Conservation (phyloP, 2,329 filamentous ascomycete genomes). For the Tolypocladium ovalisporum region DNA sequence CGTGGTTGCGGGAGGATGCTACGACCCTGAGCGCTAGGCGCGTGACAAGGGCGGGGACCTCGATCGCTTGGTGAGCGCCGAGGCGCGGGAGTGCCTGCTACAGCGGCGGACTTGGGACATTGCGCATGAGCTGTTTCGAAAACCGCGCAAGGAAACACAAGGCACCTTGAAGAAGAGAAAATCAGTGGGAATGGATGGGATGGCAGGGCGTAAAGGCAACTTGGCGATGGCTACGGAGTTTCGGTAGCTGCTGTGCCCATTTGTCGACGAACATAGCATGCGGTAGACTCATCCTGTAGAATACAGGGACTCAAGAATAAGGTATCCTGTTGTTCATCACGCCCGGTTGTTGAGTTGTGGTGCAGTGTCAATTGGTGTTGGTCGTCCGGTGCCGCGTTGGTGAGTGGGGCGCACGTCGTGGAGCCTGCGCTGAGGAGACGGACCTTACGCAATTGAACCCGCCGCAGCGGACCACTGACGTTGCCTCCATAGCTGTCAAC, state of each 20-base stretch:
- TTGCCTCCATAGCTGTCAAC: background rate
- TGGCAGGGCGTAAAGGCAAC: background rate
- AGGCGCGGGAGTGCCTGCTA: background rate
- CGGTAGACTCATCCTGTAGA: background rate
- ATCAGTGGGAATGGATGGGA: background rate
- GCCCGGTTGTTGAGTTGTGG: background rate
- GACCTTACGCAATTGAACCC: background rate
- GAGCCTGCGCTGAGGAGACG: background rate
- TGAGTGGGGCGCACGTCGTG: background rate
- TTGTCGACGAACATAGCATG: background rate
- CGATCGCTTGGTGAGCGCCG: background rate
- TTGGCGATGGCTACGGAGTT: background rate
- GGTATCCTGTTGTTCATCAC: too few species aligned
- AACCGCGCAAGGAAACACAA: background rate
- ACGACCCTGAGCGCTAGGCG: constrained; percentile 39
- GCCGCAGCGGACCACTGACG: background rate
- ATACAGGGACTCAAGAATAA: too few species aligned
- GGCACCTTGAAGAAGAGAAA: background rate
- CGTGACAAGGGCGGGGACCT: background rate
- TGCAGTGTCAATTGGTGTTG: background rate
- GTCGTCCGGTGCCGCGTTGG: background rate
- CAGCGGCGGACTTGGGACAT: background rate
- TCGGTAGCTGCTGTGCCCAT: background rate
- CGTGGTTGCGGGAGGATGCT: constrained; percentile 72
- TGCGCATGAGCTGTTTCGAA: background rate